These are phyloP conservation scores for Aspergillus sp. DNA, from an alignment of 2,329 filamentous ascomycete genomes.

Conservation along the genomic window DNA sequence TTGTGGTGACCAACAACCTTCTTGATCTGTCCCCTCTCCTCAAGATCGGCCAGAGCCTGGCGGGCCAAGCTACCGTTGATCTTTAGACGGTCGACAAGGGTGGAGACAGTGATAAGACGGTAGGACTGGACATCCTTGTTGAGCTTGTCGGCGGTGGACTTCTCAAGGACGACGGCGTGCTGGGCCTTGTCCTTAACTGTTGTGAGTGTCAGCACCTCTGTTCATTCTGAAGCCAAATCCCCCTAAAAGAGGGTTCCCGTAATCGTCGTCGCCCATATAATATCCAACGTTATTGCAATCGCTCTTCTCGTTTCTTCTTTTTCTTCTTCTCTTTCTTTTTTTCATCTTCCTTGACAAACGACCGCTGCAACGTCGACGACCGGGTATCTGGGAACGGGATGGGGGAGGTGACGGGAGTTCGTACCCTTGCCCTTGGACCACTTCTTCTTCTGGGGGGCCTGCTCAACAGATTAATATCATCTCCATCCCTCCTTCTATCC, in stretches of 20 bases:
- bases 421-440: slow-evolving; percentile 51
- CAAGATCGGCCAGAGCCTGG: slow-evolving; percentile 79
- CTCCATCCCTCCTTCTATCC: too few relatives aligned
- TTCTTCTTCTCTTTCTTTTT: slow-evolving; percentile 9
- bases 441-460: slow-evolving; percentile 50
- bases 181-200: slow-evolving; percentile 99
- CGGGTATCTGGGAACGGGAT: slow-evolving; percentile 5
- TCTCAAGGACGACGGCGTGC: slow-evolving; percentile 97
- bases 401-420: slow-evolving; percentile 11
- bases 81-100: slow-evolving; percentile 98
- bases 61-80: slow-evolving; percentile 98
- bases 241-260: too few relatives aligned
- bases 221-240: background rate
- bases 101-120: slow-evolving; percentile 97
- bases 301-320: slow-evolving; percentile 13
- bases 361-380: too few relatives aligned
- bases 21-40: slow-evolving; percentile 98
- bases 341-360: background rate
- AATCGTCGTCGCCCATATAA: too few relatives aligned
- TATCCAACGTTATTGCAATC: slow-evolving; percentile 1
- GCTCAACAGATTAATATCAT: slow-evolving; percentile 12
- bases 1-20: slow-evolving; percentile 93
- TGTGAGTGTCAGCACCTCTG: slow-evolving; percentile 14
- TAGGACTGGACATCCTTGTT: slow-evolving; percentile 99
- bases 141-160: slow-evolving; percentile 93